phyloP scores from a whole-genome alignment of 139 green algal genomes.

The Deuterostichococcus epilithicus region DNA sequence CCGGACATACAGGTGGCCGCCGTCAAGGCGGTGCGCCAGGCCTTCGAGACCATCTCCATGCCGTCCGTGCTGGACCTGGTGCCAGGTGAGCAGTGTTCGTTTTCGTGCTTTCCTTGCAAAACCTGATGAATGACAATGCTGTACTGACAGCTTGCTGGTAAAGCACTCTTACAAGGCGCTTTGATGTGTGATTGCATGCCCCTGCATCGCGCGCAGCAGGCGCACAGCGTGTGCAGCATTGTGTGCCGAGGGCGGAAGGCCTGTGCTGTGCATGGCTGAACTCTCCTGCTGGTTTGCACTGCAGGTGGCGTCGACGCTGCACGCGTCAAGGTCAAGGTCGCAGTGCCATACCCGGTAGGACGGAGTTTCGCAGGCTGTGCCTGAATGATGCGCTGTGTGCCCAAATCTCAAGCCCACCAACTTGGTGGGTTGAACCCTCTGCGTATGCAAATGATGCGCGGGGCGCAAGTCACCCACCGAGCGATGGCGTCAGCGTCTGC shows the following conservation, averaged over 20 bases:
- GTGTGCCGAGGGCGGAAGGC: too few relatives aligned
- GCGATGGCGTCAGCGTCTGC: too few relatives aligned
- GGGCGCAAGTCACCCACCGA: too few relatives aligned
- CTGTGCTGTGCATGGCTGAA: not conserved
- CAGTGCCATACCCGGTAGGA: not conserved
- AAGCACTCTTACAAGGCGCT: too few relatives aligned
- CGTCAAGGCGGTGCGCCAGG: not conserved
- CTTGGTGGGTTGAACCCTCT: not conserved
- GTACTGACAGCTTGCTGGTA: not conserved
- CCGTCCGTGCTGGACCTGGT: not conserved
- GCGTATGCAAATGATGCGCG: too few relatives aligned
- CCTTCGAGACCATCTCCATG: not conserved
- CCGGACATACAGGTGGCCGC: not conserved
- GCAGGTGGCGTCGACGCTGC: too few relatives aligned
- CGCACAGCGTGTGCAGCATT: too few relatives aligned
- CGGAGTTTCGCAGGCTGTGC: too few relatives aligned
- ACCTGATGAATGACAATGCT: not conserved
- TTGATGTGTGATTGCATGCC: not conserved
- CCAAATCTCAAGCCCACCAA: not conserved
- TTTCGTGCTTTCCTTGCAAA: not conserved
- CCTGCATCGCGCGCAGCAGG: too few relatives aligned
- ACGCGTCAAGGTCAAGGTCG: not conserved
- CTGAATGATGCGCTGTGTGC: not conserved
- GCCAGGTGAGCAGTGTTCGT: not conserved
- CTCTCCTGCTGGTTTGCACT: too few relatives aligned